Percentiles rank a stretch among this genome's conserved stretches.
These are phyloP conservation scores for Ophiostoma himal-ulmi DNA, from an alignment of 2,329 filamentous ascomycete species.

Conservation along the genomic window DNA sequence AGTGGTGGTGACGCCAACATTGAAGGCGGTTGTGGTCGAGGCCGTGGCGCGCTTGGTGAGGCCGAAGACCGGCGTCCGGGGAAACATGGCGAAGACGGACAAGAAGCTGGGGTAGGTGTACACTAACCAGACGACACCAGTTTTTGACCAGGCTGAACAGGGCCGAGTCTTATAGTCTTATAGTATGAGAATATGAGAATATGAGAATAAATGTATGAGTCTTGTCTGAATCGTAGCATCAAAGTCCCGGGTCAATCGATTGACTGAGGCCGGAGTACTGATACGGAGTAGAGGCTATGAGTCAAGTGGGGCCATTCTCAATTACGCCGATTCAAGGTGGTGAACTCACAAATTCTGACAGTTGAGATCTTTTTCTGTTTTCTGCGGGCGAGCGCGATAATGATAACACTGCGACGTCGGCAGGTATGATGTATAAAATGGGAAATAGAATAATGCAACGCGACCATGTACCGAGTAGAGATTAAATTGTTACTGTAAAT, in stretches of 20 bases:
- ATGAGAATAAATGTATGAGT: not conserved
- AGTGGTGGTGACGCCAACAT: not conserved
- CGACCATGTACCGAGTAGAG: not conserved
- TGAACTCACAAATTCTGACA: not conserved
- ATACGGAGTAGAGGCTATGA: not conserved
- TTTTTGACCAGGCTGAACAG: not conserved
- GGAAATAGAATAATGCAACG: not conserved
- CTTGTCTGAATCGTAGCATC: not conserved
- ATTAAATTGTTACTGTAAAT: not conserved
- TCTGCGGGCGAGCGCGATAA: not conserved
- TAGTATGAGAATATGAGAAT: not conserved
- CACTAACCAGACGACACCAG: not conserved
- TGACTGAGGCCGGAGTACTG: not conserved
- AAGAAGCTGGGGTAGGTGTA: not conserved
- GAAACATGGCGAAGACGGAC: slow-evolving; percentile 7
- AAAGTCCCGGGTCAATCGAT: not conserved
- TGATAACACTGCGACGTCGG: not conserved
- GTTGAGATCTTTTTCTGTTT: not conserved
- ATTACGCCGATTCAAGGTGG: not conserved
- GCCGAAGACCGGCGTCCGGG: slow-evolving; percentile 19
- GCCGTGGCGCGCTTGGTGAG: slow-evolving; percentile 15
- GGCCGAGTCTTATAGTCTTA: not conserved
- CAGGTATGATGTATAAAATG: not conserved
- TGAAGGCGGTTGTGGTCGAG: not conserved
- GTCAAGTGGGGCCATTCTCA: not conserved